phyloP scores from a whole-genome alignment of 768 basidiomycete genomes.

The Pholiota molesta region DNA sequence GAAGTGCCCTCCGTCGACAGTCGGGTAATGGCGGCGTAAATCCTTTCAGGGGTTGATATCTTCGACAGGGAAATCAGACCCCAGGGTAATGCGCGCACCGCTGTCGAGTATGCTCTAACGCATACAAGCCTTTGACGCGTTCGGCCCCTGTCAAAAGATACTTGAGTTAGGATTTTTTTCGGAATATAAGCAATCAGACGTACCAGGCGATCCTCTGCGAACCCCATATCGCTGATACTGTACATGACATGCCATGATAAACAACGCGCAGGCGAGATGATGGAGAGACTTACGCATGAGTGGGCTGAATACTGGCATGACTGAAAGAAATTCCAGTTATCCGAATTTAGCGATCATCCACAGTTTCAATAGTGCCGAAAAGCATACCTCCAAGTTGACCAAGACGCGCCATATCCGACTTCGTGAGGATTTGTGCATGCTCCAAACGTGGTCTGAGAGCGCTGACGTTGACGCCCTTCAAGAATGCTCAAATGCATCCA shows the following conservation, averaged over 20 bases:
- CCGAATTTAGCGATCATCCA: background rate
- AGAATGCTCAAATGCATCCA: conserved; percentile 80
- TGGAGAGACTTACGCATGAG: conserved; percentile 61
- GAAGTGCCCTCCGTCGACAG: conserved; percentile 71
- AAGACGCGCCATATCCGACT: conserved; percentile 72
- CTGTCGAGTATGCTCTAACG: conserved; percentile 73
- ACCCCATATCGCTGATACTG: conserved; percentile 89
- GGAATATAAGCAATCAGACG: conserved; percentile 20
- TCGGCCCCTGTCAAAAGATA: conserved; percentile 63
- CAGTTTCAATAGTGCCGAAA: background rate
- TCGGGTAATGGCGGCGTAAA: conserved; percentile 88
- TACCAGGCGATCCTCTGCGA: conserved; percentile 80
- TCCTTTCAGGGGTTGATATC: conserved; percentile 76
- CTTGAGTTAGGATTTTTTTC: too few species aligned
- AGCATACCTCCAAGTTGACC: conserved; percentile 74
- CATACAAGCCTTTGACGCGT: conserved; percentile 83
- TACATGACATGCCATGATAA: conserved; percentile 2
- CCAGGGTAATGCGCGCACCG: conserved; percentile 72
- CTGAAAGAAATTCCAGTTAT: conserved; percentile 35
- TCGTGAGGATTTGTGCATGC: conserved; percentile 86
- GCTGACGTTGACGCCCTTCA: conserved; percentile 66
- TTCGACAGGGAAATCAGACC: conserved; percentile 92
- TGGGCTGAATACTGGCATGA: conserved; percentile 93
- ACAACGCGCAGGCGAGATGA: background rate
- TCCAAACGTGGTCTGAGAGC: conserved; percentile 80